Percentiles rank a stretch among this genome's conserved stretches.
Conservation (phyloP, 139 green algal species). For the Micromonas commoda region DNA sequence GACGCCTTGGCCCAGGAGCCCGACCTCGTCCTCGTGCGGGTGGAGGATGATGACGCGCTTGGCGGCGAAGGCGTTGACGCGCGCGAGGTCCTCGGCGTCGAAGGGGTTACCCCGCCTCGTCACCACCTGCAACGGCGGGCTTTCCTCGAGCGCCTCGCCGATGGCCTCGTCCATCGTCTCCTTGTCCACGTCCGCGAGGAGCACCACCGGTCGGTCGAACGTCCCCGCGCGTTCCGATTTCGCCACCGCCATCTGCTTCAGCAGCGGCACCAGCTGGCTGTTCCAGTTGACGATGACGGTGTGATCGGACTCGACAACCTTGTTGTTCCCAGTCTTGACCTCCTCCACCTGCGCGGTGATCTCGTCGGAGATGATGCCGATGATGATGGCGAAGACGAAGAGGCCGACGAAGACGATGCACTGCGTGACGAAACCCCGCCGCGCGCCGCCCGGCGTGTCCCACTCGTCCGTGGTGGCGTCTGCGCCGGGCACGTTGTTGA, state of each 20-base stretch:
- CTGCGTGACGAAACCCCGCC: not conserved
- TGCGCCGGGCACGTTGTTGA: conserved; percentile 22
- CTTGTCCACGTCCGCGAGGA: conserved; percentile 6
- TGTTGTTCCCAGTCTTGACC: conserved; percentile 22
- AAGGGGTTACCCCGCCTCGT: not conserved
- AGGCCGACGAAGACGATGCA: conserved; percentile 6
- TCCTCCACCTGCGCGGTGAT: conserved; percentile 23
- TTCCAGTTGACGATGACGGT: conserved; percentile 28
- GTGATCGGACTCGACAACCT: conserved; percentile 9
- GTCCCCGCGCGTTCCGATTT: not conserved
- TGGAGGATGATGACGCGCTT: conserved; percentile 4
- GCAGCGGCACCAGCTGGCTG: conserved; percentile 10
- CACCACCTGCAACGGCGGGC: not conserved
- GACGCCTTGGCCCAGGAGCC: not conserved
- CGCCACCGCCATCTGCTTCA: conserved; percentile 26
- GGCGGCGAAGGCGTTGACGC: not conserved
- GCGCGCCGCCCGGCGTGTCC: no score
- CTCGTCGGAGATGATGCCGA: conserved; percentile 23
- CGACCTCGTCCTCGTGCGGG: not conserved
- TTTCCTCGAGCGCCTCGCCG: not conserved
- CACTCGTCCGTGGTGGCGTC: conserved; percentile 9
- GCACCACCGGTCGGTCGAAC: not conserved
- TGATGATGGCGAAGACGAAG: conserved; percentile 17
- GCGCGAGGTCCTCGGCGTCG: not conserved
- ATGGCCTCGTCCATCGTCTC: conserved; percentile 15